These are phyloP conservation scores for Nadsonia fulvescens DNA, from an alignment of 805 yeast genomes.

Conservation along the genomic window DNA sequence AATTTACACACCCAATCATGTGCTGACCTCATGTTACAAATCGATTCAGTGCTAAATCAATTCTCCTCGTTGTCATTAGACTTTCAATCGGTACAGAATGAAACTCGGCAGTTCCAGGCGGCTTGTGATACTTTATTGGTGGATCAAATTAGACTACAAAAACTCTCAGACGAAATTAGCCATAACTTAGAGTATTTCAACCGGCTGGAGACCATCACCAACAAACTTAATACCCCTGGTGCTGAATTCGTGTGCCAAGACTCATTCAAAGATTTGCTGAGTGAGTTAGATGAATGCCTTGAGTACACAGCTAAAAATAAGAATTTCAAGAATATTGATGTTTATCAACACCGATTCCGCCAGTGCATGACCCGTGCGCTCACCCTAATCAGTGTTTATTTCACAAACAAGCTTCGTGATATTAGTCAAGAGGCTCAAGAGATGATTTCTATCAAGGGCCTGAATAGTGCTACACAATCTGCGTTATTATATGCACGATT, in stretches of 20 bases:
- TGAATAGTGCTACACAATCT: conserved; percentile 30
- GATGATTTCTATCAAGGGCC: conserved; percentile 10
- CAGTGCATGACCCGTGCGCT: conserved; percentile 73
- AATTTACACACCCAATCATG: conserved; percentile 14
- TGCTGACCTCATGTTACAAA: conserved; percentile 25
- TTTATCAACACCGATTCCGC: conserved; percentile 53
- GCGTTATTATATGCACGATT: conserved; percentile 55
- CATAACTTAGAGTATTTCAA: conserved; percentile 43
- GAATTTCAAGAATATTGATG: conserved; percentile 51
- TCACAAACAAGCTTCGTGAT: conserved; percentile 23
- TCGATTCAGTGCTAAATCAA: conserved; percentile 26
- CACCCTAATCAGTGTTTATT: conserved; percentile 53
- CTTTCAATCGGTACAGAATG: conserved; percentile 39
- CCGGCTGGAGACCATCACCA: conserved; percentile 49
- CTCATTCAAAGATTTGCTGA: conserved; percentile 35
- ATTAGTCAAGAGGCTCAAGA: conserved; percentile 8
- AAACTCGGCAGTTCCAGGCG: conserved; percentile 45
- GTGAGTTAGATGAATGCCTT: conserved; percentile 48
- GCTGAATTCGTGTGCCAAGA: conserved; percentile 44
- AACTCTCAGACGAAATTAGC: conserved; percentile 28
- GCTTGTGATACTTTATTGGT: conserved; percentile 33
- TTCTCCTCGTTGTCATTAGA: conserved; percentile 31
- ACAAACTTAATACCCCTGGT: conserved; percentile 51
- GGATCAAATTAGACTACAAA: conserved; percentile 26
- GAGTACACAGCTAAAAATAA: conserved; percentile 35